Percentiles rank a stretch among this genome's conserved stretches.
Conservation (phyloP, 2,329 filamentous ascomycete species). For the Didymella pomorum region DNA sequence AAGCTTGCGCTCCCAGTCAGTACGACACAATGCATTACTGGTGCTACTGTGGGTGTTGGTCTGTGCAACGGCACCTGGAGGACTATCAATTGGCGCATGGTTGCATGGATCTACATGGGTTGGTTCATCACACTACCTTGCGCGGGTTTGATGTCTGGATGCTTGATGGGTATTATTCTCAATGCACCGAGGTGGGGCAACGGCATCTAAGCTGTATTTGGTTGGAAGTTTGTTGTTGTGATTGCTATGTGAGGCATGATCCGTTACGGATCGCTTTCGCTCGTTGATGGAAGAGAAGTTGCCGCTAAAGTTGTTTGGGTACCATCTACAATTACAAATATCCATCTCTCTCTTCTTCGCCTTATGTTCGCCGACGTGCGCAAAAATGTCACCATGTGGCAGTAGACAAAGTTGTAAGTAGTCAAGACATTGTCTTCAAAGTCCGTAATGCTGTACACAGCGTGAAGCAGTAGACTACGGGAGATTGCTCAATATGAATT, state of each 20-base stretch:
- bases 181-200: not conserved
- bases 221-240: not conserved
- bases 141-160: conserved; percentile 55
- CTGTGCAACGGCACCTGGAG: conserved; percentile 27
- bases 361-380: too few relatives aligned
- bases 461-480: too few relatives aligned
- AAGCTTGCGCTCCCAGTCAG: conserved; percentile 54
- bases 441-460: too few relatives aligned
- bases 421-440: too few relatives aligned
- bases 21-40: not conserved
- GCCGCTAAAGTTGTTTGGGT: too few relatives aligned
- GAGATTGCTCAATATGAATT: too few relatives aligned
- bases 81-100: conserved; percentile 55
- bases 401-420: too few relatives aligned
- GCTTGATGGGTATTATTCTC: not conserved
- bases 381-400: too few relatives aligned
- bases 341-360: too few relatives aligned
- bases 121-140: conserved; percentile 57
- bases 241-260: too few relatives aligned
- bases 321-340: too few relatives aligned
- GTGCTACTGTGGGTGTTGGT: not conserved
- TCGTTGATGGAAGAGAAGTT: not conserved
- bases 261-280: not conserved
- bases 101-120: conserved; percentile 54
- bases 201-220: not conserved